Conservation (phyloP, 371 early-diverging fungal genomes). For the Lichtheimia hyalospora region DNA sequence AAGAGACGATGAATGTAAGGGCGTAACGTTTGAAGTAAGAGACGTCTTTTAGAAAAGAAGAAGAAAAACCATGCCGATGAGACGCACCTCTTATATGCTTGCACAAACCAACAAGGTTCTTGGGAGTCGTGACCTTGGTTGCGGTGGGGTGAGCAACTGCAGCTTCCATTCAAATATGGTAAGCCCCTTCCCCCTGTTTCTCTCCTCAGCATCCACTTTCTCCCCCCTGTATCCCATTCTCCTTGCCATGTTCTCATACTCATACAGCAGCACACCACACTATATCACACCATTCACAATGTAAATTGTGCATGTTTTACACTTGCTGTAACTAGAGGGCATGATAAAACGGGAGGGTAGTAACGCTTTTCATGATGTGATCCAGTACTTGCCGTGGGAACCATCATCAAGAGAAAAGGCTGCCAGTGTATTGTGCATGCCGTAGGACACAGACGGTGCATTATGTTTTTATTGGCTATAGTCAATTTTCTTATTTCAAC, state of each 20-base stretch:
- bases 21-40: too few species aligned
- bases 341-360: slow-evolving; percentile 5
- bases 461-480: slow-evolving; percentile 2
- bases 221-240: not conserved
- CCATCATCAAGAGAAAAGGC: not conserved
- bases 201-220: too few species aligned
- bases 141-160: too few species aligned
- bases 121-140: too few species aligned
- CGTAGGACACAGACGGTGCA: slow-evolving; percentile 12
- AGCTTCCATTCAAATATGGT: too few species aligned
- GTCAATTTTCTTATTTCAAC: too few species aligned
- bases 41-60: not conserved
- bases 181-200: too few species aligned
- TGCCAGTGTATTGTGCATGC: not conserved
- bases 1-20: not conserved
- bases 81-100: slow-evolving; percentile 1
- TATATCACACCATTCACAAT: not conserved
- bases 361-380: slow-evolving; percentile 1
- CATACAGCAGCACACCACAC: not conserved
- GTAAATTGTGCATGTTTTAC: not conserved
- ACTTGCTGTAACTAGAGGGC: not conserved
- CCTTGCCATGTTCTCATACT: not conserved
- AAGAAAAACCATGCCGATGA: not conserved
- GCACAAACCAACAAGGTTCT: too few species aligned
- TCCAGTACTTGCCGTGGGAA: not conserved